Base-by-base conservation (phyloP, 129 eudicot species). In the Glebionis coronaria region DNA sequence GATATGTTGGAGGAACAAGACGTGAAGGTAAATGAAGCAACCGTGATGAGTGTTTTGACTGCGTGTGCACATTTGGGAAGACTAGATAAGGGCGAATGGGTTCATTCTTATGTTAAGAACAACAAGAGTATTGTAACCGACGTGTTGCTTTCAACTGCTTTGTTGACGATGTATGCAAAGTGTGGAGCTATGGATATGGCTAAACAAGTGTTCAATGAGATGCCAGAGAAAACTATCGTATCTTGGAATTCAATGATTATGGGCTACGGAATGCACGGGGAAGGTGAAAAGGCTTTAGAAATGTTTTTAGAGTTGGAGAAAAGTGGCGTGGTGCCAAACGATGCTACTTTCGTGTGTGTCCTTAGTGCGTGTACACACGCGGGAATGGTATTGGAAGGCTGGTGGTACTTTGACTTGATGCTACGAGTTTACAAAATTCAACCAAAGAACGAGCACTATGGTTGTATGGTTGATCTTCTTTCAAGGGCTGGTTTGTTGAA, bases 161-260 rank as follows among this genome's bases (percentile, higher is more conserved):
- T 85, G 29, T 78, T 85, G 74, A 82, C 88, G 1, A 88, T 88
- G 96, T 88, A 85, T 73, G 72, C 85, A 18, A 88, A 85, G 67
- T 88, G 96, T 56, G 91, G 91, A 56, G 91, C 68, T 46, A 80
- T 88, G 86, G 82, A 82, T 51, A 57, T 63, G 76, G 91, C 87
- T 11, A 73, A 67, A 61, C 67, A 63, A 31, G 96, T 88, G 31
- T 88, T 85, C 42, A 61, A 82, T 57, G 79, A 73, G 50, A 88
- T 82, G 91, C 84, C 82, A 1, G 81, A 85, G 27, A 82, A 60
- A 68, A 82, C 77, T 64, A 73, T 85, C 31, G 91, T 85, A 42
- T 75, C 96, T n/a, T 88, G 89, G 91, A 88, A 88, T 70, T 80
- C 85, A 3, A 82, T 85, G 91, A 85, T 88, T 7, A 82, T 73